phyloP scores from a whole-genome alignment of 805 yeast genomes.

The Nakazawaea ishiwadae region DNA sequence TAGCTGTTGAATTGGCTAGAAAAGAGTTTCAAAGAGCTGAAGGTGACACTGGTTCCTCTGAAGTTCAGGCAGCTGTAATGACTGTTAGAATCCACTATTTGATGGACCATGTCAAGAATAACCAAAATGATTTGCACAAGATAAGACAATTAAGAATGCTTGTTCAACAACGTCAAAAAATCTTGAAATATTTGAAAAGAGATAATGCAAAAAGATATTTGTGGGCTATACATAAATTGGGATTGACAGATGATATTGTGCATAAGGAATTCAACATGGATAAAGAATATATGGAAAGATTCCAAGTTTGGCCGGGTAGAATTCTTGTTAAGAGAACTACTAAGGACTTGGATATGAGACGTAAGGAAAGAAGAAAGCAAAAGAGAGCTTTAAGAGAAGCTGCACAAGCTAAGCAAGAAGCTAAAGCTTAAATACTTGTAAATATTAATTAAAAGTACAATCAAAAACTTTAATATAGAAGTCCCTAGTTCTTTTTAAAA shows the following conservation, averaged over 20 bases:
- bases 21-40: slow-evolving; percentile 76
- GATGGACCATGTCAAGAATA: slow-evolving; percentile 65
- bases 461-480: neutral
- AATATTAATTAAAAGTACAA: too few species aligned
- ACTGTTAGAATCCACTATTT: slow-evolving; percentile 77
- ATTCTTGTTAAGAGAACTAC: slow-evolving; percentile 54
- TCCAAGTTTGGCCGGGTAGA: slow-evolving; percentile 73
- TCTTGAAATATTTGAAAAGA: slow-evolving; percentile 75
- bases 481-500: neutral
- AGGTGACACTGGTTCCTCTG: slow-evolving; percentile 94
- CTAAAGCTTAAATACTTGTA: slow-evolving; percentile 3
- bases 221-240: slow-evolving; percentile 82
- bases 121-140: slow-evolving; percentile 69
- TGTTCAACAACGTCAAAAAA: slow-evolving; percentile 85
- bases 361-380: slow-evolving; percentile 42
- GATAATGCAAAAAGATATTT: slow-evolving; percentile 78
- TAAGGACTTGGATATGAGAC: slow-evolving; percentile 39
- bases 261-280: slow-evolving; percentile 79
- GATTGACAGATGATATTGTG: slow-evolving; percentile 76
- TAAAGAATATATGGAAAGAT: slow-evolving; percentile 72
- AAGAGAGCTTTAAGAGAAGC: slow-evolving; percentile 32
- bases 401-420: slow-evolving; percentile 9
- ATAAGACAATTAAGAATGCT: slow-evolving; percentile 71
- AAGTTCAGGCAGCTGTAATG: slow-evolving; percentile 90
- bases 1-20: slow-evolving; percentile 61